Evolutionary conservation across 1,139 yeast genomes (phyloP).

Genomic region (Torulaspora pretoriensis): DNA sequence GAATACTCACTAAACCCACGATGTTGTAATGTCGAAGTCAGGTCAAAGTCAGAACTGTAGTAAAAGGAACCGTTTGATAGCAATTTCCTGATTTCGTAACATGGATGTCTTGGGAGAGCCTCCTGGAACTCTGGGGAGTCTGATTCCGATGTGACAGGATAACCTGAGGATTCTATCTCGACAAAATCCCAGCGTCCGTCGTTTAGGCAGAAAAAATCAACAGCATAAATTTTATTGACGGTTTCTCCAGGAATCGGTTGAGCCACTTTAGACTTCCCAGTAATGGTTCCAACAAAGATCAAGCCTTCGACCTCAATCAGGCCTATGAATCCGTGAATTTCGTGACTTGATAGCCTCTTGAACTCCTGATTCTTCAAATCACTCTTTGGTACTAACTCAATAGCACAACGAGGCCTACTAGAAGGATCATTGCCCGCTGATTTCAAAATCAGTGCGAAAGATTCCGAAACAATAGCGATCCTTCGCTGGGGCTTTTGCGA

Average conservation of each 20-base stretch:
- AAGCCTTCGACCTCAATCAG: constrained; percentile 64
- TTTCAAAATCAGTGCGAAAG: constrained; percentile 31
- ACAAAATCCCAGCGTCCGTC: constrained; percentile 75
- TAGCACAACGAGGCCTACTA: constrained; percentile 28
- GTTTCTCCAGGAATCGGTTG: constrained; percentile 74
- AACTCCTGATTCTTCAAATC: constrained; percentile 35
- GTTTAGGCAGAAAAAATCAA: constrained; percentile 78
- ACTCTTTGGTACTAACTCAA: constrained; percentile 31
- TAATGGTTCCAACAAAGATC: constrained; percentile 73
- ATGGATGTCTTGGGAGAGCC: constrained; percentile 62
- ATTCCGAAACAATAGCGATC: constrained; percentile 32
- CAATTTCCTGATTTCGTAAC: constrained; percentile 71
- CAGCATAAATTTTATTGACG: constrained; percentile 73
- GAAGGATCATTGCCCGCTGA: constrained; percentile 18
- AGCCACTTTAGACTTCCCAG: constrained; percentile 76
- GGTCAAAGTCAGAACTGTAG: constrained; percentile 86
- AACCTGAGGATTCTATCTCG: constrained; percentile 62
- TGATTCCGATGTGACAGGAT: constrained; percentile 42
- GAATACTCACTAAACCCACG: constrained; percentile 52
- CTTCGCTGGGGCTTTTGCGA: constrained; percentile 30
- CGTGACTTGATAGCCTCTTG: constrained; percentile 49
- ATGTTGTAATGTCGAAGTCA: constrained; percentile 76
- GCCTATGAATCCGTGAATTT: constrained; percentile 80
- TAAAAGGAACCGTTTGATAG: constrained; percentile 86
- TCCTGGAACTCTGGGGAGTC: constrained; percentile 24